These are phyloP conservation scores for Arthrobotrys conoides DNA, from an alignment of 2,329 filamentous ascomycete genomes.

Conservation along the genomic window DNA sequence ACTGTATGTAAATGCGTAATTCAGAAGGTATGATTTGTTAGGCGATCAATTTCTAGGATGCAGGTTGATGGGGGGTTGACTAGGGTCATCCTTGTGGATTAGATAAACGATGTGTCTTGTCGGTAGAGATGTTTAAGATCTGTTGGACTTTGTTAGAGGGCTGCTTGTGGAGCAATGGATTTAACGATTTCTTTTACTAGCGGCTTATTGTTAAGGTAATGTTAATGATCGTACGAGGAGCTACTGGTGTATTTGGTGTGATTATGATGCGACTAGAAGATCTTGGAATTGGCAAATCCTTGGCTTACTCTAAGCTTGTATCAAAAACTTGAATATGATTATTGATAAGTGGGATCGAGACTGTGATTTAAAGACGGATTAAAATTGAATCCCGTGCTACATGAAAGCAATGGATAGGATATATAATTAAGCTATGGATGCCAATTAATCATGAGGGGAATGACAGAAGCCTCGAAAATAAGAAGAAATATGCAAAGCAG, in stretches of 20 bases:
- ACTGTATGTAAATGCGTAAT: conserved; percentile 11
- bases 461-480: no score
- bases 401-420: no score
- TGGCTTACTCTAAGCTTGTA: neutral
- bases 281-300: neutral
- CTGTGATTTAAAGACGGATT: neutral
- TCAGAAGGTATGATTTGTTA: conserved; percentile 12
- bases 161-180: neutral
- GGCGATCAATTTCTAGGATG: conserved; percentile 14
- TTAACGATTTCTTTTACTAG: neutral
- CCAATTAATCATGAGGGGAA: no score
- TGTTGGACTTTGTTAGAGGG: neutral
- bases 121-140: neutral
- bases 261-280: neutral
- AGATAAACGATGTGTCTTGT: conserved; percentile 17
- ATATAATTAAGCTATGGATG: no score
- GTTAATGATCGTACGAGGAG: no score
- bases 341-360: no score
- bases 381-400: no score
- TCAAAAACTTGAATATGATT: no score
- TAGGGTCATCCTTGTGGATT: conserved; percentile 3
- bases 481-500: no score
- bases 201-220: neutral
- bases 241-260: neutral
- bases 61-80: conserved; percentile 6